Percentiles rank a stretch among this genome's conserved stretches.
Conservation (phyloP, 2,329 filamentous ascomycete species). For the Colletotrichum phormii region DNA sequence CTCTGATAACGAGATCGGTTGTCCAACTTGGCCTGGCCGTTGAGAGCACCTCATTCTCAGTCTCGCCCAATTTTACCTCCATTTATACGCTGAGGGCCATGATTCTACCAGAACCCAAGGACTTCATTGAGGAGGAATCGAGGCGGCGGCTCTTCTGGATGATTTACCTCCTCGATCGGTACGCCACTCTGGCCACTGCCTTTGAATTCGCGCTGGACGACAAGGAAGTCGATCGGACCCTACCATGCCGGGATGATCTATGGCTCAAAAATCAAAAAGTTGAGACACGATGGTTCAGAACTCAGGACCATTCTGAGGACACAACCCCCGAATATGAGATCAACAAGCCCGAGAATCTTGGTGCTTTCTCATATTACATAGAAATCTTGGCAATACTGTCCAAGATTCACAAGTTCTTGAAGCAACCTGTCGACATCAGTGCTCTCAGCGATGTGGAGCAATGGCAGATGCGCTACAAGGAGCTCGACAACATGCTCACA, state of each 20-base stretch:
- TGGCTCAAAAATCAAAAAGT: conserved; percentile 87
- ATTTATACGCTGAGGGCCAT: conserved; percentile 91
- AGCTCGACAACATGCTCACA: conserved; percentile 82
- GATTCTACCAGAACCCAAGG: conserved; percentile 83
- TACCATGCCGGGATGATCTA: conserved; percentile 89
- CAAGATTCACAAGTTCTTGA: conserved; percentile 88
- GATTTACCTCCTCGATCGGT: conserved; percentile 90
- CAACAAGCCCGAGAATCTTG: conserved; percentile 82
- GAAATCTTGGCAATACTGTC: conserved; percentile 90
- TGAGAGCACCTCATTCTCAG: conserved; percentile 82
- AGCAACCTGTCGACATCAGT: conserved; percentile 89
- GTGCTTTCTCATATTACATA: conserved; percentile 90
- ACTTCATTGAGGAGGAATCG: conserved; percentile 92
- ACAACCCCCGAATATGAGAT: conserved; percentile 69
- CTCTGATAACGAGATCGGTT: conserved; percentile 87
- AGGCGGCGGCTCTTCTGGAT: conserved; percentile 91
- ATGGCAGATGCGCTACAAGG: conserved; percentile 89
- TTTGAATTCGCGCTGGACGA: conserved; percentile 93
- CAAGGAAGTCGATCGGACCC: conserved; percentile 86
- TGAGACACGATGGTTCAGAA: conserved; percentile 84
- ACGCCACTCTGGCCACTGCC: conserved; percentile 89
- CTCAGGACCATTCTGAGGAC: conserved; percentile 56
- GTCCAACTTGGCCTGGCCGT: conserved; percentile 89
- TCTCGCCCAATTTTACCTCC: conserved; percentile 83
- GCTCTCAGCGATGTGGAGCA: conserved; percentile 85